Conservation (phyloP, 2,329 filamentous ascomycete species). For the Phaeosphaeriaceae sp. region DNA sequence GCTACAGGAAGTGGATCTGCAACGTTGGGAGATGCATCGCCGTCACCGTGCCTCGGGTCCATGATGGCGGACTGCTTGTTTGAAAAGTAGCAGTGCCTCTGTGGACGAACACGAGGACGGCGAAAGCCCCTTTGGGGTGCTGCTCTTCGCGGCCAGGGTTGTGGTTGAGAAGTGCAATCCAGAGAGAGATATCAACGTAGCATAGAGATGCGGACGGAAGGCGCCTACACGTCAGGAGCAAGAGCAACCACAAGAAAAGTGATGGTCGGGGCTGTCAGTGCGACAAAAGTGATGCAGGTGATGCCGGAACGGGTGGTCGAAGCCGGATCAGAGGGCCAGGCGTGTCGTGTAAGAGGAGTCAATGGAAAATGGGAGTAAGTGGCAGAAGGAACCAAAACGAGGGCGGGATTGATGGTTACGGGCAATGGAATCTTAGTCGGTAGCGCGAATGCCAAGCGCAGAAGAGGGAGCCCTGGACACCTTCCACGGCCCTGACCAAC, state of each 20-base stretch:
- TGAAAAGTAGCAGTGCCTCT: constrained; percentile 23
- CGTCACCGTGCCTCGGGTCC: constrained; percentile 46
- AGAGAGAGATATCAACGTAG: constrained; percentile 45
- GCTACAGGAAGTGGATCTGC: constrained; percentile 38
- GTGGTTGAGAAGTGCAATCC: constrained; percentile 26
- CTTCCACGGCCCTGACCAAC: constrained; percentile 28
- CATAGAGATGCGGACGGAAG: constrained; percentile 38
- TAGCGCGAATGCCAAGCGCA: constrained; percentile 12
- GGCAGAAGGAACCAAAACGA: constrained; percentile 32
- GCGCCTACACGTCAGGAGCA: constrained; percentile 42
- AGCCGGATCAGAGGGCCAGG: constrained; percentile 7
- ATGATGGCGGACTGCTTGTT: constrained; percentile 40
- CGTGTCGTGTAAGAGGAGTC: constrained; percentile 19
- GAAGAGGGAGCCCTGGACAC: constrained; percentile 19
- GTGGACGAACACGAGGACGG: constrained; percentile 24
- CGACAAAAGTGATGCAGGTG: constrained; percentile 22
- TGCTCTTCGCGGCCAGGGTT: constrained; percentile 34
- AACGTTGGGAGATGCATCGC: constrained; percentile 40
- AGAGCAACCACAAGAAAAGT: constrained; percentile 22
- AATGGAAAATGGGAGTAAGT: constrained; percentile 28
- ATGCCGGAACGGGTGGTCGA: constrained; percentile 20
- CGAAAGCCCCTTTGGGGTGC: constrained; percentile 26
- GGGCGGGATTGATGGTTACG: constrained; percentile 14
- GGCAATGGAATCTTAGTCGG: too few relatives aligned
- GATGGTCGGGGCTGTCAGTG: constrained; percentile 13